Conservation (phyloP, 257 asterid species). For the Sherardia arvensis region DNA sequence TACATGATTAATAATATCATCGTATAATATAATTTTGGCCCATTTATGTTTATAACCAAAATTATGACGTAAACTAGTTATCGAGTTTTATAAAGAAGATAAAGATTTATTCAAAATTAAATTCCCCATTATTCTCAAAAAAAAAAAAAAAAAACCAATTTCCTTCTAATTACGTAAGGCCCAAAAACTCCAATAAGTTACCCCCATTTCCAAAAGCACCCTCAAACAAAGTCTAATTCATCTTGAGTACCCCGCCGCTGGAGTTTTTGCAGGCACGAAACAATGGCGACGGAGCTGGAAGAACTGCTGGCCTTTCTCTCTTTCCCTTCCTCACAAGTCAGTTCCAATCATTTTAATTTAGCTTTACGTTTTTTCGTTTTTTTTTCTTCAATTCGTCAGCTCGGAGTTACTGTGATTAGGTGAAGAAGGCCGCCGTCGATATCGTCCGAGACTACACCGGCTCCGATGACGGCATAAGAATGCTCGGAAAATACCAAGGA, state of each 20-base stretch:
- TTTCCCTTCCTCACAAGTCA: conserved; percentile 72
- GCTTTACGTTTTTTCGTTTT: not conserved
- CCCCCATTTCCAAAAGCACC: not conserved
- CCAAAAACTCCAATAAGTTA: not conserved
- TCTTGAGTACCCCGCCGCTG: not conserved
- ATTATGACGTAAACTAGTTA: no score
- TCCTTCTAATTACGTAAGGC: no score
- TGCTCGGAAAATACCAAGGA: conserved; percentile 48
- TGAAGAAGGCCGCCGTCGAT: conserved; percentile 66
- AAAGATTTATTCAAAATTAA: no score
- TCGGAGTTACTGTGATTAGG: conserved; percentile 23
- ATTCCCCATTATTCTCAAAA: no score
- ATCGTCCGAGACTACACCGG: conserved; percentile 93
- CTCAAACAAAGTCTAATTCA: not conserved
- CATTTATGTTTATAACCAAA: no score
- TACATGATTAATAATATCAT: no score
- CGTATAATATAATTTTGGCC: no score
- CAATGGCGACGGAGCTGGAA: conserved; percentile 92
- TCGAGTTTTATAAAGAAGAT: no score
- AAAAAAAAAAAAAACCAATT: no score
- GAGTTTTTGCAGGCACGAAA: conserved; percentile 5
- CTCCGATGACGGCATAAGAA: conserved; percentile 74
- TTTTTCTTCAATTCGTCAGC: not conserved
- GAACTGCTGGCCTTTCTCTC: conserved; percentile 80
- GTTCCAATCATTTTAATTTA: not conserved